Conservation (phyloP, 1,139 yeast species). For the Debaryomycetaceae sp. region DNA sequence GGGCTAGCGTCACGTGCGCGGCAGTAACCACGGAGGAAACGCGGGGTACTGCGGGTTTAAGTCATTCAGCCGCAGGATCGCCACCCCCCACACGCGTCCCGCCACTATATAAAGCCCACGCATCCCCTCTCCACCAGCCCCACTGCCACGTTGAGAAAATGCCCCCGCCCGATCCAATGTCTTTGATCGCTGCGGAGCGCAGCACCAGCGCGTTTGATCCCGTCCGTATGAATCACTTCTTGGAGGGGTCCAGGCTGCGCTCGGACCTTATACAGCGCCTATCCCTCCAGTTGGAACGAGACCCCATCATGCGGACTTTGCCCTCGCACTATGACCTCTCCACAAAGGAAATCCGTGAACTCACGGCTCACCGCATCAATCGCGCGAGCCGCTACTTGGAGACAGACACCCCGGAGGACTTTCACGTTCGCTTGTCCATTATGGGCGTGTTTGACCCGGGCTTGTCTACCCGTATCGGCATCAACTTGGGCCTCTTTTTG, state of each 20-base stretch:
- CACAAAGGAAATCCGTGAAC: conserved; percentile 26
- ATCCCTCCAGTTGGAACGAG: conserved; percentile 32
- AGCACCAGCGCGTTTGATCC: conserved; percentile 19
- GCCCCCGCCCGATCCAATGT: conserved; percentile 29
- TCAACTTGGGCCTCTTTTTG: conserved; percentile 20
- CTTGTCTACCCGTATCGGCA: conserved; percentile 18
- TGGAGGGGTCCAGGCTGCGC: conserved; percentile 28
- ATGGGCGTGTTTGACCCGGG: conserved; percentile 21
- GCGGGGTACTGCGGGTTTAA: too few relatives aligned
- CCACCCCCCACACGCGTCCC: too few relatives aligned
- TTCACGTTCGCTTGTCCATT: conserved; percentile 26
- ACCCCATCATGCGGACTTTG: conserved; percentile 27
- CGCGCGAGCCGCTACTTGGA: conserved; percentile 30
- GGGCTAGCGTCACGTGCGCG: too few relatives aligned
- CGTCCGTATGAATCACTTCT: conserved; percentile 26
- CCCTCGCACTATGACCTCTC: conserved; percentile 26
- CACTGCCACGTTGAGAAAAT: too few relatives aligned
- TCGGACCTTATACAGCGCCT: conserved; percentile 19
- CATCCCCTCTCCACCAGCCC: too few relatives aligned
- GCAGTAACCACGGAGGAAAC: too few relatives aligned
- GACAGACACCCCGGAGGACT: conserved; percentile 22
- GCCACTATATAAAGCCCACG: too few relatives aligned
- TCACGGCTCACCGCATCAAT: conserved; percentile 25
- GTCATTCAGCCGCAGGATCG: too few relatives aligned
- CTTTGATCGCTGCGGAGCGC: conserved; percentile 24